Evolutionary conservation across 2,329 filamentous ascomycete species (phyloP), one percentile per base, ranked within the genome.

Genomic region (Zymoseptoria ardabiliae): DNA sequence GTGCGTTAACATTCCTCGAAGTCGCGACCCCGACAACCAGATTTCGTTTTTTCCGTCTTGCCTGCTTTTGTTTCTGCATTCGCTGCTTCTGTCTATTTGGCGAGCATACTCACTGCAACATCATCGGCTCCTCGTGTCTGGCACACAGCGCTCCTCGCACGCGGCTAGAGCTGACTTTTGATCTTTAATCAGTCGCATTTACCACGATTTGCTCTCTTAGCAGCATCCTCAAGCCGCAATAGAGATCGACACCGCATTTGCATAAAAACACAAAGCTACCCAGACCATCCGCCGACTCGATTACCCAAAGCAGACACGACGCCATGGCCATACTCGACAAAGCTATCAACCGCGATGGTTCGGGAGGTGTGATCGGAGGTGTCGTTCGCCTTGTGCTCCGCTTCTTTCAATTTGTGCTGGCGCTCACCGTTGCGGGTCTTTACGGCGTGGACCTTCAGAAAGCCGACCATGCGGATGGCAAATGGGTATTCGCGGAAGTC

Each of bases 401-500:
- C 71, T 80, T 92, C 72, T 75, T 87, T 61, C 89, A 93, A 70
- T 86, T 96, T 69, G 81, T 89, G 59, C 80, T 95, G 64, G 90
- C 85, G 13, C 75, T 96, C 59, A 82, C 88, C 1, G 88, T 94
- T 57, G 86, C 87, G 64, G 91, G 88, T 0, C 82, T 96, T 20
- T 96, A 94, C 65, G 89, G 85, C 41, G 75, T 81, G 22, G 83
- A 84, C 0, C 71, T 76, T 45, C 75, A 82, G 19, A 71, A 77
- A 4, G 71, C 79, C 57, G 77, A 77, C 49, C 80, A 83, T 62
- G 73, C 77, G 2, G 82, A 89, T 69, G 79, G 83, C 2, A 87
- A 86, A 82, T 94, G 88, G 88, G 85, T 90, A 73, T 96, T 87
- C 74, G 91, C 91, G 0, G 83, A 86, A 56, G 82, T 90, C 3